phyloP scores from a whole-genome alignment of 306 rosid species.

The Dryas octopetala region DNA sequence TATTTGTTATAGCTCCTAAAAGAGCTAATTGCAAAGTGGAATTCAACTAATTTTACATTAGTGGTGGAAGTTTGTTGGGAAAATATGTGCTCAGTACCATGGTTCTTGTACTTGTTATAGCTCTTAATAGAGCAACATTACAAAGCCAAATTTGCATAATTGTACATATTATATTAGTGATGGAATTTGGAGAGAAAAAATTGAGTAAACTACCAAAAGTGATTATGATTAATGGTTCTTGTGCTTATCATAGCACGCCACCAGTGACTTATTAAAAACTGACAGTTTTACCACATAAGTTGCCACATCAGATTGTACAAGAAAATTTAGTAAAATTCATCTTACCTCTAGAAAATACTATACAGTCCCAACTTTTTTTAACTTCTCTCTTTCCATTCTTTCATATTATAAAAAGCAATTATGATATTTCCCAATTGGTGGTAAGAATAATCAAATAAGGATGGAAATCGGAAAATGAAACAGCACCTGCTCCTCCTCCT shows the following conservation, averaged over 20 bases:
- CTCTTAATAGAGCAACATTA: background rate
- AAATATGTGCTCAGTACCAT: background rate
- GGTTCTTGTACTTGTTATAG: background rate
- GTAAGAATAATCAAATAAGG: conserved; percentile 5
- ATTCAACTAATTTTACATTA: background rate
- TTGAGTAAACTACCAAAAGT: background rate
- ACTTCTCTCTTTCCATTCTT: background rate
- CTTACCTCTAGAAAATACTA: background rate
- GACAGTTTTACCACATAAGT: background rate
- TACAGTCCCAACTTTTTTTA: background rate
- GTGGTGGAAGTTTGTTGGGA: background rate
- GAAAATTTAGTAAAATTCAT: too few relatives aligned
- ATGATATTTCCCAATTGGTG: background rate
- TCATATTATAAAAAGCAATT: background rate
- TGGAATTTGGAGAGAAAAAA: background rate
- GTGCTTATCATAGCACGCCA: background rate
- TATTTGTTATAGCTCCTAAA: background rate
- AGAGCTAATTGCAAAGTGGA: background rate
- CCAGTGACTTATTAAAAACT: background rate
- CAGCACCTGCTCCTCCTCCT: conserved; percentile 98
- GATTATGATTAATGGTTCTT: conserved; percentile 4
- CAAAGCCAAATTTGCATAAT: background rate
- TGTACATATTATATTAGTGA: background rate
- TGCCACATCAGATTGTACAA: background rate
- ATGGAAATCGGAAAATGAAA: conserved; percentile 28